Base-by-base conservation (phyloP, 345 rosid species). In the Excoecaria agallocha region DNA sequence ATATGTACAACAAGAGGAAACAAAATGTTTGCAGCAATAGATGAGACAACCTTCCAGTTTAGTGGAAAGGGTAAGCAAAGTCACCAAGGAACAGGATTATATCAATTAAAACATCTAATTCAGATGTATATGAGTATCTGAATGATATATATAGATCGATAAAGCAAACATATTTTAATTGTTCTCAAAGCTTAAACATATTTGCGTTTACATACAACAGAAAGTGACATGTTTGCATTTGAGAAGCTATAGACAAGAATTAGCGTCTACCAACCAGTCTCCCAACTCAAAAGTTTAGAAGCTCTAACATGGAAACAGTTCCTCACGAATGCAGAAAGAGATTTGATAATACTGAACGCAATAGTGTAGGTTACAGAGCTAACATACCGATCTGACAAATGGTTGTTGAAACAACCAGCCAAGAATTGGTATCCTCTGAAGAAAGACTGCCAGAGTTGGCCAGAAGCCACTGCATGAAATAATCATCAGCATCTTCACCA, bases 371-470 rank as follows among this genome's bases (percentile, higher is more conserved):
- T 65, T 17, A 16, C 6, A 16, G 35, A 57, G 57, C 16, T 70
- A 76, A 78, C 89, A 74, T 89, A 93, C 97, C 86, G 90, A 89
- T 95, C 92, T 86, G 68, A 92, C 72, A 79, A 71, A 88, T 68
- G 97, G 98, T 54, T 88, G 97, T 76, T 93, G 96, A 62, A 95
- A 73, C 16, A 93, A 46, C 99, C 98, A 95, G 69, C 98, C 98
- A n/a, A 95, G 87, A 76, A 95, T 64, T 52, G 99, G 99, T 84
- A 95, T 95, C 92, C 78, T 93, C 85, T 93, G 96, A 56, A 91
- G 69, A 70, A 95, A 93, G 58, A 93, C 94, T 24, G 98, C 84
- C 22, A 95, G 87, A 49, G 99, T 95, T 7, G 98, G 98, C 98
- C 99, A 95, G 87, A 95, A 93, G 68, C 98, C 99, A 86, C 98